These are phyloP conservation scores for Mycosphaerella sp. DNA, from an alignment of 2,329 filamentous ascomycete genomes.

Conservation along the genomic window DNA sequence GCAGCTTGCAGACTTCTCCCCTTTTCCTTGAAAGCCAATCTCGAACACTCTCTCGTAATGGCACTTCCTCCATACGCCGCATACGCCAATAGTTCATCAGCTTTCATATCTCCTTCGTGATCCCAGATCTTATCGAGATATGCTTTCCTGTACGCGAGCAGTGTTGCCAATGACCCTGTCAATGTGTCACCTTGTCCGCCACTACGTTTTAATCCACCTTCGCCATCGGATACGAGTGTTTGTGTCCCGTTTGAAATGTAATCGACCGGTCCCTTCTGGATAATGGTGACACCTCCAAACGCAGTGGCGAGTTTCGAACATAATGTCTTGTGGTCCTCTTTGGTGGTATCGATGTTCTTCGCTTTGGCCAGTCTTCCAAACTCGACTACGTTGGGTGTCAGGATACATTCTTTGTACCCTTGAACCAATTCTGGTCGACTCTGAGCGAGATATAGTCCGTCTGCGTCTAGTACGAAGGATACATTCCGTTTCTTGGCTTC, in stretches of 20 bases:
- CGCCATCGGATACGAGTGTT: conserved; percentile 69
- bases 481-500: conserved; percentile 67
- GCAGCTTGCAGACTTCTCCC: conserved; percentile 87
- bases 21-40: conserved; percentile 76
- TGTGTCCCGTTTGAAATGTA: conserved; percentile 72
- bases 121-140: conserved; percentile 82
- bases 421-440: conserved; percentile 68
- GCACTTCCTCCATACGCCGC: conserved; percentile 81
- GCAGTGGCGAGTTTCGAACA: conserved; percentile 65
- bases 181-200: conserved; percentile 95
- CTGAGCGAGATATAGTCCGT: conserved; percentile 74
- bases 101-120: conserved; percentile 49
- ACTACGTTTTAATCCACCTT: conserved; percentile 80
- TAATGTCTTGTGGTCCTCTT: conserved; percentile 50
- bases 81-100: conserved; percentile 59
- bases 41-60: conserved; percentile 85
- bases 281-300: conserved; percentile 80
- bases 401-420: conserved; percentile 75
- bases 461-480: conserved; percentile 85
- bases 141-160: conserved; percentile 80
- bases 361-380: conserved; percentile 76
- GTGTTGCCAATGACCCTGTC: conserved; percentile 80
- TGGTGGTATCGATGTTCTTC: conserved; percentile 57
- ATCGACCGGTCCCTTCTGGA: conserved; percentile 82
- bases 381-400: conserved; percentile 94